A percentile compares a stretch with the other conserved stretches of the same genome.
These are phyloP conservation scores for Cerrena zonata DNA, from an alignment of 1,284 basidiomycete species.

Conservation along the genomic window DNA sequence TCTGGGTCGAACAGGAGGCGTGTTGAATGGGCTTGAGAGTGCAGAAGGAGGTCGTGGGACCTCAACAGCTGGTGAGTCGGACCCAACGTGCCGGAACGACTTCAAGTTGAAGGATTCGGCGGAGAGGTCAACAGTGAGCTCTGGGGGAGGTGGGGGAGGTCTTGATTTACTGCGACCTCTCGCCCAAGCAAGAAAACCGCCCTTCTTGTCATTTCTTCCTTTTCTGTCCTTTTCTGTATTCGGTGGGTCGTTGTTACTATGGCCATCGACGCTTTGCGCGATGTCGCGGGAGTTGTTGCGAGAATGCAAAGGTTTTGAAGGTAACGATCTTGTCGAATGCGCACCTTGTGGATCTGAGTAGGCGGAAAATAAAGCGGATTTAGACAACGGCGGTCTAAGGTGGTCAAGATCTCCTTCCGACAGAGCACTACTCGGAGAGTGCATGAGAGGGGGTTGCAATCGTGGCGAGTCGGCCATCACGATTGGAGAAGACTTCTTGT, in stretches of 20 bases:
- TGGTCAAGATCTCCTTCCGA: constrained; percentile 34
- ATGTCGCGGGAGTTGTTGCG: constrained; percentile 11
- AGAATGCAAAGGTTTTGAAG: constrained; percentile 28
- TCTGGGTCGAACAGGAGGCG: constrained; percentile 39
- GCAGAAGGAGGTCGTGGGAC: constrained; percentile 19
- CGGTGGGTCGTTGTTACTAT: constrained; percentile 21
- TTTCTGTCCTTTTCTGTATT: constrained; percentile 9
- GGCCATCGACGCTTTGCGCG: constrained; percentile 13
- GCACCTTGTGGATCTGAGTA: constrained; percentile 25
- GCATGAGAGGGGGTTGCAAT: constrained; percentile 18
- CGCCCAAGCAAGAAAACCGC: constrained; percentile 32
- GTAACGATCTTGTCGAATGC: constrained; percentile 58
- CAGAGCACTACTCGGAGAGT: constrained; percentile 25
- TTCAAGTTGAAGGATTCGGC: constrained; percentile 49
- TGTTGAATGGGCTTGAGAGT: constrained; percentile 14
- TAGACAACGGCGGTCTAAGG: constrained; percentile 43
- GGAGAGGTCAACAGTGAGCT: constrained; percentile 13
- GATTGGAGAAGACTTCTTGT: constrained; percentile 21
- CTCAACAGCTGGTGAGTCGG: constrained; percentile 25
- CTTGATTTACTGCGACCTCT: constrained; percentile 41
- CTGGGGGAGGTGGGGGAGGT: constrained; percentile 22
- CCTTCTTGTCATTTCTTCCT: constrained; percentile 28
- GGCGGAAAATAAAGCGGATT: constrained; percentile 10
- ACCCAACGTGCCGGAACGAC: constrained; percentile 60
- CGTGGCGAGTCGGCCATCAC: constrained; percentile 18